A percentile compares a stretch with the other conserved stretches of the same genome.
Evolutionary conservation across 495 filamentous ascomycete genomes (phyloP).

Genomic region (Tuber melanosporum): DNA sequence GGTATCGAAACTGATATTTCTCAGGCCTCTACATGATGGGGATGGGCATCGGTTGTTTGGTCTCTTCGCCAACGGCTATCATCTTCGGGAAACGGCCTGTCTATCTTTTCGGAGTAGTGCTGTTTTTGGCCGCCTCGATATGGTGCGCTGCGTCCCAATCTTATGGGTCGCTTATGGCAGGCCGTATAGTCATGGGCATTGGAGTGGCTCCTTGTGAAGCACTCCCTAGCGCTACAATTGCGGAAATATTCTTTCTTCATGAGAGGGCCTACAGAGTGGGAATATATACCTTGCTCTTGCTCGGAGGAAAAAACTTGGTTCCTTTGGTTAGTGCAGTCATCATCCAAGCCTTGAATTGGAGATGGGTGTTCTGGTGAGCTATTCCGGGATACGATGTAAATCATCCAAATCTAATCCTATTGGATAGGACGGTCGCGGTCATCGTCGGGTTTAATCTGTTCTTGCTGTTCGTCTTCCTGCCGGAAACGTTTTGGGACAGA

Average conservation of each 20-base stretch:
- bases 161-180: constrained; percentile 72
- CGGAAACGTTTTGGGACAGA: constrained; percentile 95
- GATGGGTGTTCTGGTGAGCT: constrained; percentile 83
- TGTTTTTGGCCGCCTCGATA: constrained; percentile 69
- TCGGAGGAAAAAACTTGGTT: constrained; percentile 89
- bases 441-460: constrained; percentile 67
- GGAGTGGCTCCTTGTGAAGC: constrained; percentile 84
- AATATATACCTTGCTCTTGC: constrained; percentile 84
- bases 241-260: constrained; percentile 94
- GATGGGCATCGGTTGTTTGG: constrained; percentile 72
- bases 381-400: neutral
- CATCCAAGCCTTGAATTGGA: constrained; percentile 71
- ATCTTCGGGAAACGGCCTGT: constrained; percentile 86
- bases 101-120: constrained; percentile 68
- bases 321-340: constrained; percentile 83
- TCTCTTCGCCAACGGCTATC: constrained; percentile 87
- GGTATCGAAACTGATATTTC: constrained; percentile 14
- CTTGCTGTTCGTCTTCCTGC: constrained; percentile 82
- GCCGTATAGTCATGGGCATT: constrained; percentile 78
- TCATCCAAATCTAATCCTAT: constrained; percentile 29
- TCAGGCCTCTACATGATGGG: constrained; percentile 89
- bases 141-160: constrained; percentile 84
- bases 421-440: constrained; percentile 69
- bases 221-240: constrained; percentile 87
- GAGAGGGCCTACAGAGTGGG: constrained; percentile 90